Base-by-base conservation (phyloP, 2,329 filamentous ascomycete genomes). In the Trichophyton verrucosum region DNA sequence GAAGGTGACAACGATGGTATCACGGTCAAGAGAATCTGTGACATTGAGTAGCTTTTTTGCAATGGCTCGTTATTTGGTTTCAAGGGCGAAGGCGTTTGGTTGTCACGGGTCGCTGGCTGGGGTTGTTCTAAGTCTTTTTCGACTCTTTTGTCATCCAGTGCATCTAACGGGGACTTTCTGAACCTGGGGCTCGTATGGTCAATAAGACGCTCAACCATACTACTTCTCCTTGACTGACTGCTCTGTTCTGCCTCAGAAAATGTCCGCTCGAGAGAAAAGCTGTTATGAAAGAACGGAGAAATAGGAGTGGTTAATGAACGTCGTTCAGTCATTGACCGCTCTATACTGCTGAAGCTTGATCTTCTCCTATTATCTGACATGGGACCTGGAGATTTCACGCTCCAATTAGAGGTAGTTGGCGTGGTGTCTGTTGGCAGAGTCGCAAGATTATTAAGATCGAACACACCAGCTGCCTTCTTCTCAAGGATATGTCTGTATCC, bases 21-120 rank as follows among this genome's bases (percentile, higher is more conserved):
- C 0, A 96, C 78, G 0, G 88, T 91, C 13, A 72, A 72, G 56
- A 91, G 75, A 20, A 91, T 85, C n/a, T 76, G 70, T 20, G 68
- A 72, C 2, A 89, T 59, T 3, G 75, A 69, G 42, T 63, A 59
- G n/a, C 13, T 3, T 38, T 3, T 8, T 47, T 20, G 40, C 38
- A 7, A 7, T 13, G 33, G 1, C 27, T 24, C 51, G 4, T 55
- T 40, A 20, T 55, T 20, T 36, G n/a, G 30, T 38, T 27, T 11
- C 15, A 40, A 13, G 22, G 17, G 20, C n/a, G 27, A 36, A n/a
- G 17, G 13, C 1, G 15, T 5, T 17, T 42, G 17, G n/a, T 22
- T 24, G 38, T 17, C 38, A 15, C 9, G 2, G n/a, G n/a, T 17
- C 4, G 11, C 13, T 13, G 13, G 3, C 13, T 38, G n/a, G 15